Conservation (phyloP, 78 protist species). For the Dictyostelium brefeldianum region DNA sequence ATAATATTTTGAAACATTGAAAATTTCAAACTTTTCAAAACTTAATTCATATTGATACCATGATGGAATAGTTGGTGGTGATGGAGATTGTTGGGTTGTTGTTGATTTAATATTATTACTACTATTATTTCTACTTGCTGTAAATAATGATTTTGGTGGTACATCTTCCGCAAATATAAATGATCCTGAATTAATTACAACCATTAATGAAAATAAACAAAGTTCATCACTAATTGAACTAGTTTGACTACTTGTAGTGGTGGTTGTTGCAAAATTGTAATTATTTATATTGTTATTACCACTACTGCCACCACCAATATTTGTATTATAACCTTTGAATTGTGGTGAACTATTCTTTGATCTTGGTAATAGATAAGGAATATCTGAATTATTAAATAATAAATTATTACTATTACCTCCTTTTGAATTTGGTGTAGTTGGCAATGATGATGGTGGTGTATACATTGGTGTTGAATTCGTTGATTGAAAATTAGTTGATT, state of each 20-base stretch:
- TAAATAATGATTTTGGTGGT: not conserved
- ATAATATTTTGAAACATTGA: slow-evolving; percentile 42
- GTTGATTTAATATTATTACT: not conserved
- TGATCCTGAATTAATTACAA: slow-evolving; percentile 9
- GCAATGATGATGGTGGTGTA: not conserved
- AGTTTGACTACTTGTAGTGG: not conserved
- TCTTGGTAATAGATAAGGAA: slow-evolving; percentile 7
- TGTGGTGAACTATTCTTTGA: not conserved
- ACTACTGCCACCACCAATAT: not conserved
- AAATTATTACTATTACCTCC: not conserved
- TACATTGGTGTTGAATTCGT: not conserved
- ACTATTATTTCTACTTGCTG: slow-evolving; percentile 10
- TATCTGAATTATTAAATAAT: not conserved
- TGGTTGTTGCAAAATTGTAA: not conserved
- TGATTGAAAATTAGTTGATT: not conserved
- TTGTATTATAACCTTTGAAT: not conserved
- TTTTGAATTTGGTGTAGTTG: slow-evolving; percentile 11
- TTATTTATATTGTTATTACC: not conserved
- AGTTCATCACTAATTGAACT: not conserved
- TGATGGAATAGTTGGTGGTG: not conserved
- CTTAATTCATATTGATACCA: slow-evolving; percentile 28
- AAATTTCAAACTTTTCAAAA: slow-evolving; percentile 50
- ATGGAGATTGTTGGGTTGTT: not conserved
- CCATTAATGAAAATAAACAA: slow-evolving; percentile 17
- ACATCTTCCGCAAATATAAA: slow-evolving; percentile 8